phyloP scores from a whole-genome alignment of 2,329 filamentous ascomycete species.

The Ophiostoma populinum region DNA sequence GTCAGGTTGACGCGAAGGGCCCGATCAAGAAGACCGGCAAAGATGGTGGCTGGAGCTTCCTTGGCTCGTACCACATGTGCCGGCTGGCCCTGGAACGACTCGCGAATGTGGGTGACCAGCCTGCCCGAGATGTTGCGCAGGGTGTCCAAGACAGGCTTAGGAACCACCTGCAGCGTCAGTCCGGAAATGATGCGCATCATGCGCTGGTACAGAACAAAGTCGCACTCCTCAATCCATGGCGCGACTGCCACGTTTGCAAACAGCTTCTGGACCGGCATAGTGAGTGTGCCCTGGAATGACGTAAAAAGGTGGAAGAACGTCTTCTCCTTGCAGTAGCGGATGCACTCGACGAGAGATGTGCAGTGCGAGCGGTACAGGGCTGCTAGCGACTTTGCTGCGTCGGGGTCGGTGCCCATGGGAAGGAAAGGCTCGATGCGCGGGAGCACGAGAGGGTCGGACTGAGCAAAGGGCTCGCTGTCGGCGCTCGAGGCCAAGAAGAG shows the following conservation, averaged over 20 bases:
- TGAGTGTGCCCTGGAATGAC: slow-evolving; percentile 89
- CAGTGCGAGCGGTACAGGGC: slow-evolving; percentile 89
- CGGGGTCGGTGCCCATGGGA: slow-evolving; percentile 64
- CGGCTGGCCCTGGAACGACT: slow-evolving; percentile 73
- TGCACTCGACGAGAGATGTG: slow-evolving; percentile 86
- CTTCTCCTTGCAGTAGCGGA: slow-evolving; percentile 92
- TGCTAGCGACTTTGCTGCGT: slow-evolving; percentile 69
- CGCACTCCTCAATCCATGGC: slow-evolving; percentile 88
- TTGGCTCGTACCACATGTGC: slow-evolving; percentile 75
- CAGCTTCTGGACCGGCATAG: slow-evolving; percentile 88
- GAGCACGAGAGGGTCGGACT: slow-evolving; percentile 58
- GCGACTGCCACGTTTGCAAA: slow-evolving; percentile 68
- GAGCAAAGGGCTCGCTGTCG: slow-evolving; percentile 33
- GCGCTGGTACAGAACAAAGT: slow-evolving; percentile 89
- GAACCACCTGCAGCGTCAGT: slow-evolving; percentile 82
- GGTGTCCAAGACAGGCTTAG: slow-evolving; percentile 71
- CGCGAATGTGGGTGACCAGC: slow-evolving; percentile 64
- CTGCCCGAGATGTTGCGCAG: slow-evolving; percentile 72
- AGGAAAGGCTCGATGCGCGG: slow-evolving; percentile 75
- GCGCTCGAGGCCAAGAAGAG: slow-evolving; percentile 44
- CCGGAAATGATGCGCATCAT: slow-evolving; percentile 86
- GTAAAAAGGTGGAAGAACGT: slow-evolving; percentile 91
- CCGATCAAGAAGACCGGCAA: slow-evolving; percentile 70
- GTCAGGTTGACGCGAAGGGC: slow-evolving; percentile 83
- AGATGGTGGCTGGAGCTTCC: slow-evolving; percentile 73